These are phyloP conservation scores for Neurospora crassa DNA, from an alignment of 2,329 filamentous ascomycete genomes.

Conservation along the genomic window DNA sequence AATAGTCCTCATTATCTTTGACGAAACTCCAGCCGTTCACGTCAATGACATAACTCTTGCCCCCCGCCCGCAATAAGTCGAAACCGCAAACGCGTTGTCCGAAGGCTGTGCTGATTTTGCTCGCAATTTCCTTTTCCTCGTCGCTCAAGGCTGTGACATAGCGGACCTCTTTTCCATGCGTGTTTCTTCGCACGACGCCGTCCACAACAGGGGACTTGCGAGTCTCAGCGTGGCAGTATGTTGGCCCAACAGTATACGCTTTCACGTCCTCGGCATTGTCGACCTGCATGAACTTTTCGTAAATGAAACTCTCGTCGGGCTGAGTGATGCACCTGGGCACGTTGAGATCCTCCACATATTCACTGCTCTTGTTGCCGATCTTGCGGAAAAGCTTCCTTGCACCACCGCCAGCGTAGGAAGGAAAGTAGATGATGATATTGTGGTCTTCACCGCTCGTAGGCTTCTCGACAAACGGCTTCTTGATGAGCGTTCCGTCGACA, in stretches of 20 bases:
- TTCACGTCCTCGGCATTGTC: constrained; percentile 98
- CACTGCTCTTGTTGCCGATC: constrained; percentile 97
- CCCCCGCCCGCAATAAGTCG: constrained; percentile 77
- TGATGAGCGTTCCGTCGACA: constrained; percentile 73
- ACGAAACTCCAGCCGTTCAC: constrained; percentile 99
- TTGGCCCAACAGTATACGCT: constrained; percentile 89
- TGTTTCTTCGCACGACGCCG: constrained; percentile 89
- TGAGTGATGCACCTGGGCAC: constrained; percentile 77
- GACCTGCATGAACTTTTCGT: constrained; percentile 93
- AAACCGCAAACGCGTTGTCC: constrained; percentile 95
- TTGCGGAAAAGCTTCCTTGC: constrained; percentile 91
- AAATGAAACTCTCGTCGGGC: constrained; percentile 76
- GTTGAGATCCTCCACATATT: constrained; percentile 70
- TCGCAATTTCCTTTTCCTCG: constrained; percentile 77
- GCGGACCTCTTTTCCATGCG: constrained; percentile 91
- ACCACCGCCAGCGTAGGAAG: constrained; percentile 75
- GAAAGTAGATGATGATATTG: constrained; percentile 97
- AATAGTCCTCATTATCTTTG: constrained; percentile 98
- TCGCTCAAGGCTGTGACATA: constrained; percentile 80
- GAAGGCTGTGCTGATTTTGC: constrained; percentile 83
- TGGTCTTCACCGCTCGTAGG: constrained; percentile 97
- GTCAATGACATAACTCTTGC: constrained; percentile 94
- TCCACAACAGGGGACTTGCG: constrained; percentile 96
- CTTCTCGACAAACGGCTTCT: constrained; percentile 96
- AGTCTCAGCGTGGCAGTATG: constrained; percentile 93